These are phyloP conservation scores for Loxodes magnus DNA, from an alignment of 73 alveolate genomes.

Conservation along the genomic window DNA sequence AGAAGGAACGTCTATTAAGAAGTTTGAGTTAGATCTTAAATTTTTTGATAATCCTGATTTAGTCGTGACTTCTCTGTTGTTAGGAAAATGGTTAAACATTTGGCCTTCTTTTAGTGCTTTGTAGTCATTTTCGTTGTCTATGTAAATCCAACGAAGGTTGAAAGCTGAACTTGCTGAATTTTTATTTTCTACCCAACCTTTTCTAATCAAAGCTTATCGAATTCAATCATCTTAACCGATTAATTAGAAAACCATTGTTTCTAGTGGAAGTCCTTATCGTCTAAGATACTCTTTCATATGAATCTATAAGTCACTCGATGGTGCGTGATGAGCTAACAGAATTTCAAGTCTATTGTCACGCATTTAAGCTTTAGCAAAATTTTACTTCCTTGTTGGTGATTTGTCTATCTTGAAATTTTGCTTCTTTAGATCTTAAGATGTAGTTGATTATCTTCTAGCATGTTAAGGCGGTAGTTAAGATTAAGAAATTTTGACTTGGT, in stretches of 20 bases:
- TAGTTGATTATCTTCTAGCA: no score
- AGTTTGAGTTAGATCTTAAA: constrained; percentile 5
- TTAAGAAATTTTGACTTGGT: no score
- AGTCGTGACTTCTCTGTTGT: constrained; percentile 42
- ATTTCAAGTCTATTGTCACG: no score
- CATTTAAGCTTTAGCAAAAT: no score
- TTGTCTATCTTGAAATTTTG: no score
- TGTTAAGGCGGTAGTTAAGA: no score
- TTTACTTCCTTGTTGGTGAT: no score
- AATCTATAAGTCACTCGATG: neutral
- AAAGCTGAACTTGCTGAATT: constrained; percentile 18
- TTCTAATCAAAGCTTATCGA: constrained; percentile 15
- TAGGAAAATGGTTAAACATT: constrained; percentile 34
- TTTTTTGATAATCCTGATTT: constrained; percentile 37
- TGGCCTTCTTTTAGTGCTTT: constrained; percentile 28
- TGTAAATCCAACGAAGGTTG: constrained; percentile 39
- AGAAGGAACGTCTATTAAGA: constrained; percentile 12
- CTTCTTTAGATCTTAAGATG: no score
- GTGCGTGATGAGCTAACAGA: no score
- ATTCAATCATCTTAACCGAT: constrained; percentile 22
- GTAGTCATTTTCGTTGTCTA: constrained; percentile 27
- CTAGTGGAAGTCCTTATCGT: constrained; percentile 20
- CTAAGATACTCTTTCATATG: constrained; percentile 18
- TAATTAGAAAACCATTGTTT: constrained; percentile 13
- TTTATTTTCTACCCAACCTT: constrained; percentile 44